Evolutionary conservation across 2,329 filamentous ascomycete genomes (phyloP).

Genomic region (Cladophialophora psammophila): DNA sequence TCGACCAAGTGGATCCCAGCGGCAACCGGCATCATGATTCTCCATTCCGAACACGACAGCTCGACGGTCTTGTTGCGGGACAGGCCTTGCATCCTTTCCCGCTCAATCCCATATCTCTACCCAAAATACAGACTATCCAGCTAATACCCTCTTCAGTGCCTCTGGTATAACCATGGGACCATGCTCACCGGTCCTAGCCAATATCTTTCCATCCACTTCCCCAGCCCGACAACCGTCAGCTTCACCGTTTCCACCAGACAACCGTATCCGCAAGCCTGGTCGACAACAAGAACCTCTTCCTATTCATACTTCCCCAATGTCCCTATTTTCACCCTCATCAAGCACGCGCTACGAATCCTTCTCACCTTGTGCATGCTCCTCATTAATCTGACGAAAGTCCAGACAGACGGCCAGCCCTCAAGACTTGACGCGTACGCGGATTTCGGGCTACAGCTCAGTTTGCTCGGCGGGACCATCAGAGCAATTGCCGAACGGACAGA

Average conservation of each 20-base stretch:
- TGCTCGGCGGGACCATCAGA: constrained; percentile 43
- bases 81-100: no score
- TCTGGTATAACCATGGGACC: neutral
- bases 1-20: no score
- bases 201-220: constrained; percentile 67
- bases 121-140: no score
- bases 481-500: constrained; percentile 48
- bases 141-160: neutral
- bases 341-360: constrained; percentile 55
- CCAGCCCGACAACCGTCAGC: constrained; percentile 86
- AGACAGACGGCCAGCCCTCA: constrained; percentile 44
- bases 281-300: neutral
- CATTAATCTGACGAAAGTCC: constrained; percentile 47
- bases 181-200: constrained; percentile 28
- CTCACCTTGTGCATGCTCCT: constrained; percentile 53
- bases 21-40: no score
- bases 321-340: constrained; percentile 50
- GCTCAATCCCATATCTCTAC: no score
- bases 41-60: no score
- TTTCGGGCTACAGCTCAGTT: constrained; percentile 41
- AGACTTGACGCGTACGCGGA: constrained; percentile 43
- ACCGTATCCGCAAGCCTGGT: constrained; percentile 49
- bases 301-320: constrained; percentile 44
- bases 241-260: constrained; percentile 89
- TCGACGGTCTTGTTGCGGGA: no score